Base-by-base conservation (phyloP, 768 basidiomycete species). In the Collybia mongolica region DNA sequence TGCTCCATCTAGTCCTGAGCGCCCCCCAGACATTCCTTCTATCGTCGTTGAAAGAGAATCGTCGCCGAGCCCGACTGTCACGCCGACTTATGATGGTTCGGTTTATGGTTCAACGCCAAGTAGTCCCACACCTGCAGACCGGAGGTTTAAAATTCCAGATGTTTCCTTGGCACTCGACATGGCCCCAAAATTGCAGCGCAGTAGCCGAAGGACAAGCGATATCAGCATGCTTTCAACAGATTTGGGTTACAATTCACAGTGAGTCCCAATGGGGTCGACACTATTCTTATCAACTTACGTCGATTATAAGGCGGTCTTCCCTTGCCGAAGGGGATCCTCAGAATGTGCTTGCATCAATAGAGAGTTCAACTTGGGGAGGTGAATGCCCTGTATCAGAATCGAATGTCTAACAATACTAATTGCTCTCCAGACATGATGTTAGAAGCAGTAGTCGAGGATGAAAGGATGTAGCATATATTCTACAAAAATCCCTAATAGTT, bases 361-460 rank as follows among this genome's bases (percentile, higher is more conserved):
- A 84, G 53, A 77, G 74, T 52, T 86, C 86, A n/a, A 72, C 81
- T 45, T 88, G 87, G 87, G 81, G 82, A 59, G 85, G 86, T 85
- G 58, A 59, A 84, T 67, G 12, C 39, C n/a, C 41, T 6, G 19
- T 15, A 3, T 32, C 32, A 6, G 3, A 6, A 12, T 9, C 14
- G 3, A 12, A 6, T 11, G 9, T 14, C 2, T 32, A 32, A 32
- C 32, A 9, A 32, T 32, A 32, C 32, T 32, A 32, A 32, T 32
- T 32, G 11, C 11, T 32, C 5, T 17, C 4, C 37, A 63, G 61
- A 60, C 49, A 54, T 77, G 67, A 77, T 82, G 75, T 54, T 66
- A 24, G 71, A 79, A 54, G 75, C 73, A 24, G 72, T 74, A 23
- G 64, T 72, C 52, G 76, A 80, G 53, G 72, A 80, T 23, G 61